Conservation (phyloP, 2,329 filamentous ascomycete species). For the Paraphoma chrysanthemicola region DNA sequence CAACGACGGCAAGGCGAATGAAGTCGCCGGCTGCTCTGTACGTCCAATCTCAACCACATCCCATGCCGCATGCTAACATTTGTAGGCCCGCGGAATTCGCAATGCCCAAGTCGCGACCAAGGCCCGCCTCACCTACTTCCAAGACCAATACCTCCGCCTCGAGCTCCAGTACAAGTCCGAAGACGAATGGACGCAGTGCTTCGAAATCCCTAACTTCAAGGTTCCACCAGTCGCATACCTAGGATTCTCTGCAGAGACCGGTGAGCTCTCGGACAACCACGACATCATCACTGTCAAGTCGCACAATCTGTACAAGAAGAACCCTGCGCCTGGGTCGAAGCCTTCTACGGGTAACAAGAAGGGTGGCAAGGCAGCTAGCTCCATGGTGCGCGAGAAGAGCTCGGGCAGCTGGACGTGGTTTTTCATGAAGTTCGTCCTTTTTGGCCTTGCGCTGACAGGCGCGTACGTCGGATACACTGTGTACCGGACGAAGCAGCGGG, state of each 20-base stretch:
- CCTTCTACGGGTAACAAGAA: slow-evolving; percentile 23
- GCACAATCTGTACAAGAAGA: slow-evolving; percentile 82
- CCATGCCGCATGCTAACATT: slow-evolving; percentile 11
- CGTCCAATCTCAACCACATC: slow-evolving; percentile 27
- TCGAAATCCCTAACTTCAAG: slow-evolving; percentile 71
- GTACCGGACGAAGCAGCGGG: slow-evolving; percentile 70
- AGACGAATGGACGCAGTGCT: slow-evolving; percentile 88
- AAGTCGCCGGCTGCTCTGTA: slow-evolving; percentile 90
- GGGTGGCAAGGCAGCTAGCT: slow-evolving; percentile 19
- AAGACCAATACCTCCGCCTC: slow-evolving; percentile 88
- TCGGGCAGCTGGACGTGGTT: slow-evolving; percentile 71
- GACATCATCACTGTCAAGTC: slow-evolving; percentile 89
- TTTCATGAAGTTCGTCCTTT: slow-evolving; percentile 82
- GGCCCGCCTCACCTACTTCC: slow-evolving; percentile 91
- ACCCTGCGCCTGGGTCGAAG: slow-evolving; percentile 25
- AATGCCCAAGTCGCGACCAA: slow-evolving; percentile 78
- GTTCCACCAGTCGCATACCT: slow-evolving; percentile 76
- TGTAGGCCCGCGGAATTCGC: slow-evolving; percentile 80
- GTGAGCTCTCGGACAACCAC: slow-evolving; percentile 96
- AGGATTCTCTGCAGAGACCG: slow-evolving; percentile 82
- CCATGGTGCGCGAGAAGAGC: slow-evolving; percentile 56
- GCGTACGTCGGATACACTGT: slow-evolving; percentile 86
- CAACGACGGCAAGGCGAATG: slow-evolving; percentile 91
- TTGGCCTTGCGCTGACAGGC: slow-evolving; percentile 73
- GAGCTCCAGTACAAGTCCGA: slow-evolving; percentile 95